Base-by-base conservation (phyloP, 345 rosid species). In the Hibiscus syriacus region DNA sequence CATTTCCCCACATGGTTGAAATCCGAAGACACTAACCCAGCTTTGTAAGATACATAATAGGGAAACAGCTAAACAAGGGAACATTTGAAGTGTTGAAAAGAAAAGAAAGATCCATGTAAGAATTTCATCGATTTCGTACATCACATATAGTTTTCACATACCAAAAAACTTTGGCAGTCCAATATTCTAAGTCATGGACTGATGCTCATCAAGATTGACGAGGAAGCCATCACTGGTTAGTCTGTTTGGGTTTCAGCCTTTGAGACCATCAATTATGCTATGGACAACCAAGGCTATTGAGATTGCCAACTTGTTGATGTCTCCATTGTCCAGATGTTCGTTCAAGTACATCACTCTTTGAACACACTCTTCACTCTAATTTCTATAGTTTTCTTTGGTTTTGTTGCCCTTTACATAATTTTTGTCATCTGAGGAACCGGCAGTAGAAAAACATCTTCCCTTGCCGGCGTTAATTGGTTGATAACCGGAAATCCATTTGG, bases 341-440 rank as follows among this genome's bases (percentile, higher is more conserved):
- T 77, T 80, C 71, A 79, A 68, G 72, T 71, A 79, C 79, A 82
- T 73, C 30, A 80, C 74, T 26, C 61, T 80, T 41, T 58, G 76
- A 45, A 80, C 59, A 3, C 84, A 73, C 1, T 79, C 83, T 16
- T 77, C 80, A 0, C 74, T 39, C 32, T 75, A 72, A 53, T 59
- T 70, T 41, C 46, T 49, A 55, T 62, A 63, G 6, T 52, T 66
- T 8, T 55, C 58, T 19, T 34, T 13, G 38, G 22, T 59, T 11
- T 61, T 30, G n/a, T n/a, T n/a, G 34, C 46, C 67, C 6, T 38
- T 25, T 22, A 6, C 16, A 58, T 38, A 12, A 43, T 16, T 2
- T 41, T 32, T 14, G 20, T 52, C 61, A 2, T 59, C 45, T 4
- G n/a, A n/a, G n/a, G n/a, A n/a, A n/a, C n/a, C n/a, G n/a, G 10